These are phyloP conservation scores for Fusarium burgessii DNA, from an alignment of 2,329 filamentous ascomycete genomes.

Conservation along the genomic window DNA sequence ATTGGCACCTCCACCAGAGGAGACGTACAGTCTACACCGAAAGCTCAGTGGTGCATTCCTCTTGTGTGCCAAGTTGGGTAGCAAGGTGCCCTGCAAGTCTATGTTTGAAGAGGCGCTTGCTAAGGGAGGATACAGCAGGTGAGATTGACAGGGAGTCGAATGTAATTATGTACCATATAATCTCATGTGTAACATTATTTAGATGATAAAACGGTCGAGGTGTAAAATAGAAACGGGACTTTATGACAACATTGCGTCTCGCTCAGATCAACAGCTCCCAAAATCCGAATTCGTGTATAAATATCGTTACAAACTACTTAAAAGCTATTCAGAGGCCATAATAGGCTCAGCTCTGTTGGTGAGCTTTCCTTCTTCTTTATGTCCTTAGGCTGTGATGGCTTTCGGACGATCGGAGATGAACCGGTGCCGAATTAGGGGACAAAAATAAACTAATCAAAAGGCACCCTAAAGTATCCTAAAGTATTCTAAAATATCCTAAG, in stretches of 20 bases:
- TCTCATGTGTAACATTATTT: constrained; percentile 32
- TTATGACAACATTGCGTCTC: not conserved
- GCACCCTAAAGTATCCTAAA: too few species aligned
- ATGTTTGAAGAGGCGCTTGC: constrained; percentile 75
- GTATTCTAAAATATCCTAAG: too few species aligned
- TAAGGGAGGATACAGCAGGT: constrained; percentile 50
- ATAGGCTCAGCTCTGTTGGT: too few species aligned
- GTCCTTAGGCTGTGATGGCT: not conserved
- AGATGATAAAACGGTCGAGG: constrained; percentile 20
- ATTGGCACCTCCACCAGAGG: constrained; percentile 91
- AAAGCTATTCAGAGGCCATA: too few species aligned
- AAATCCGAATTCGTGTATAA: not conserved
- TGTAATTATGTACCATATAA: constrained; percentile 33
- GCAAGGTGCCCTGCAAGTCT: constrained; percentile 81
- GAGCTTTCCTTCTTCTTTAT: not conserved
- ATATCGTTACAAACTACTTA: too few species aligned
- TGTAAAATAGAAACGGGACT: constrained; percentile 23
- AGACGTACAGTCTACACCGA: constrained; percentile 95
- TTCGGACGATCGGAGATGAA: constrained; percentile 14
- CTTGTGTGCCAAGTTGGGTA: constrained; percentile 87
- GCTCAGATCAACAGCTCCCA: not conserved
- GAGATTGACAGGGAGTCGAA: not conserved
- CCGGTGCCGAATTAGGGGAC: too few species aligned
- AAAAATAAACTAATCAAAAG: too few species aligned
- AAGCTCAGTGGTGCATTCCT: constrained; percentile 97